Base-by-base conservation (phyloP, 768 basidiomycete genomes). In the Trametes maxima region DNA sequence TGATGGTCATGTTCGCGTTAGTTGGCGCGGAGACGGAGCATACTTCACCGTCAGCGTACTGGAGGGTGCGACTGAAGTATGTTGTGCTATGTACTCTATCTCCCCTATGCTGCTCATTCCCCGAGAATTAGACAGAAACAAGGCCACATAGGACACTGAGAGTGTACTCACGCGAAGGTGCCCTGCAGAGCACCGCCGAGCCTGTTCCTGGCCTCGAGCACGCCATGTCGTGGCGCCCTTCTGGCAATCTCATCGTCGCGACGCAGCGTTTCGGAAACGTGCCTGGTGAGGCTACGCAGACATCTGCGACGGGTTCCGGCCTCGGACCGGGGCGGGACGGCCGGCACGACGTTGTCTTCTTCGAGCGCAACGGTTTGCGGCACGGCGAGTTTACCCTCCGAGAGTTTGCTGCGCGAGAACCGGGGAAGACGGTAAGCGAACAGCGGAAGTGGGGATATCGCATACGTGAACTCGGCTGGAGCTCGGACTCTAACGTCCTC, bases 11-110 rank as follows among this genome's bases (percentile, higher is more conserved):
- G 88, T 91, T 0, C 84, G 89, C 8, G 85, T 99, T 53, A 88
- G 88, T 49, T 99, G 97, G 95, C 84, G 97, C 47, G 97, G 96
- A 1, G 97, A 99, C 71, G 94, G 89, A 7, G 80, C 90, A 0
- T 92, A 85, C 75, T 98, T 98, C 71, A 88, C 86, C 39, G 85
- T 98, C 39, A 95, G 92, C 8, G 82, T 89, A 0, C 77, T 90
- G 12, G 88, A 63, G 14, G 60, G 63, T 19, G 71, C 71, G 19
- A 63, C 66, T 45, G 68, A 72, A 28, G 70, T 74, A 28, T 73
- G 80, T 37, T 5, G 10, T 4, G 14, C 3, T 35, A 5, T 12
- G 12, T 35, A 17, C 4, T 14, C 45, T 22, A 3, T 19, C 16
- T 5, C n/a, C 14, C 13, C 24, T 4, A n/a, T 11, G 3, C 1